Evolutionary conservation across 1,284 basidiomycete genomes (phyloP).

Genomic region (Leccinum angustisporum): DNA sequence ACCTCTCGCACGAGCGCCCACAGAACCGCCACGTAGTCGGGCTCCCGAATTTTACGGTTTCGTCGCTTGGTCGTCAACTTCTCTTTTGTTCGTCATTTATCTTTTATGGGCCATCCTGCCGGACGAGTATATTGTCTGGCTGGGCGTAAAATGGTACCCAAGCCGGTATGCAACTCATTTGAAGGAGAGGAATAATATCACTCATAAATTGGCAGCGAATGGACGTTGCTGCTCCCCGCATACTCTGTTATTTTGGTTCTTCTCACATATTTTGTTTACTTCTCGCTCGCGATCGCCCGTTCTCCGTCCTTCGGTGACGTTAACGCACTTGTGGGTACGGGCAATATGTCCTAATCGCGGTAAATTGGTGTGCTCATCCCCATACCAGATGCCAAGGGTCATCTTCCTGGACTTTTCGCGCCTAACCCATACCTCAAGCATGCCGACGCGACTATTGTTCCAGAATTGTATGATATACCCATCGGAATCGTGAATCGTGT

Average conservation of each 20-base stretch:
- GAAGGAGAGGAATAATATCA: background rate
- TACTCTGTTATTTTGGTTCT: constrained; percentile 74
- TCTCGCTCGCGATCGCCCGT: constrained; percentile 67
- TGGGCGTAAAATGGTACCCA: constrained; percentile 86
- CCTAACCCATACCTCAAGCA: constrained; percentile 51
- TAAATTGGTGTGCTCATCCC: constrained; percentile 17
- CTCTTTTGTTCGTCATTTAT: constrained; percentile 68
- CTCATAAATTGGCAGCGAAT: constrained; percentile 54
- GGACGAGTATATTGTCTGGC: constrained; percentile 54
- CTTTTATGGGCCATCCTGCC: constrained; percentile 65
- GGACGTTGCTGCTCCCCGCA: constrained; percentile 82
- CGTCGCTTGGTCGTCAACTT: constrained; percentile 79
- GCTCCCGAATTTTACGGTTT: constrained; percentile 87
- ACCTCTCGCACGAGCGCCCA: constrained; percentile 55
- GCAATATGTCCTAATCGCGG: constrained; percentile 12
- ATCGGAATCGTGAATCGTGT: constrained; percentile 78
- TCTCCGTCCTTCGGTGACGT: constrained; percentile 72
- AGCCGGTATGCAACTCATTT: constrained; percentile 55
- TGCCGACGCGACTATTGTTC: constrained; percentile 47
- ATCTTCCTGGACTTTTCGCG: constrained; percentile 39
- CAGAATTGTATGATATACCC: constrained; percentile 78
- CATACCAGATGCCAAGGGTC: constrained; percentile 52
- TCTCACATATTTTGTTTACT: constrained; percentile 77
- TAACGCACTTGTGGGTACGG: constrained; percentile 62
- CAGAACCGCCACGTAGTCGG: constrained; percentile 50